Base-by-base conservation (phyloP, 2,329 filamentous ascomycete genomes). In the Colletotrichum sp. region DNA sequence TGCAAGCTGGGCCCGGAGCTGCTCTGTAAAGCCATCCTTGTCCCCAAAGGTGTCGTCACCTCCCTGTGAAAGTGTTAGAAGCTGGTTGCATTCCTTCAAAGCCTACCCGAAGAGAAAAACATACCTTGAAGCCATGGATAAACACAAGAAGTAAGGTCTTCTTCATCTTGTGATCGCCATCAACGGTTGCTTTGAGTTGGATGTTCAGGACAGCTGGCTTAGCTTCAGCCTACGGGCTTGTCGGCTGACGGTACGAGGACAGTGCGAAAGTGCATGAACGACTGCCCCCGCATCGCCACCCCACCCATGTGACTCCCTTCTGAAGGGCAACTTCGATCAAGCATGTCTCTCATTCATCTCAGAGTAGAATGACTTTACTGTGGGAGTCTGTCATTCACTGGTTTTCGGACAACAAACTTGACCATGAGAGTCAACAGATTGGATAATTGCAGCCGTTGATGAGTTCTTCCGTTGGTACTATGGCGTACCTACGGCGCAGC, bases 121-220 rank as follows among this genome's bases (percentile, higher is more conserved):
- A 57, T 81, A 92, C 91, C 90, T 97, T 95, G 91, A 98, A 98
- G 82, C 95, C 95, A 84, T 98, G 95, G 77, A 97, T 95, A 84
- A 97, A 97, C 82, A 94, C 94, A 75, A 98, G 86, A 52, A 98
- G 85, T 48, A 98, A 86, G 74, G 94, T 97, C 86, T 95, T 96
- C 88, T 93, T 94, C 91, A 93, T 93, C 75, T 85, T 91, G 79
- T 81, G 72, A 78, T 78, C 82, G 80, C 81, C 83, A 84, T 85
- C 70, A 4, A 64, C 22, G 70, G 30, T 30, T 25, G 8, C 36
- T 32, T n/a, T 44, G 32, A 63, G 44, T 55, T n/a, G 6, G 30
- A 48, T 48, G 36, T 68, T 75, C n/a, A 8, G 63, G 32, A 34
- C 27, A 72, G n/a, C 39, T 52, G 72, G 57, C 32, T 36, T 30